Evolutionary conservation across 805 yeast species (phyloP).

Genomic region (Alloascoidea africana): DNA sequence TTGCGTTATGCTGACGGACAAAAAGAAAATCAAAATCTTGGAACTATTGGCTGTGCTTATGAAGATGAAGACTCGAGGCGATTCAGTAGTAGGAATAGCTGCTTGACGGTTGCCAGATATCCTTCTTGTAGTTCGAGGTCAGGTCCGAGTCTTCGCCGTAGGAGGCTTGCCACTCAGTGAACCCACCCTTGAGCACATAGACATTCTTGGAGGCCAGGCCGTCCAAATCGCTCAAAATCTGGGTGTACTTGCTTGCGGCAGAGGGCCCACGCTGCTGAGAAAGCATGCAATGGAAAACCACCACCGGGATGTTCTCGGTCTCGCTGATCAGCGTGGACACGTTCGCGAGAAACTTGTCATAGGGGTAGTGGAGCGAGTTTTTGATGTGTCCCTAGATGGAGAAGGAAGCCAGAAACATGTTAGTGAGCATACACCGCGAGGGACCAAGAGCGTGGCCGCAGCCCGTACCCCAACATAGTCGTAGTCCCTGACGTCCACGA

Average conservation of each 20-base stretch:
- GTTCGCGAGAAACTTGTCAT: not conserved
- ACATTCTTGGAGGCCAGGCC: not conserved
- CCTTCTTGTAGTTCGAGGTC: constrained; percentile 1
- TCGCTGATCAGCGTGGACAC: not conserved
- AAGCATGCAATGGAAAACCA: not conserved
- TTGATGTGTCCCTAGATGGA: no score
- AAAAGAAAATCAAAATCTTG: no score
- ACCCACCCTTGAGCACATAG: not conserved
- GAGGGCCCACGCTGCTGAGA: constrained; percentile 1
- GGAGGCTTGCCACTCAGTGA: not conserved
- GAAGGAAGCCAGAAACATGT: no score
- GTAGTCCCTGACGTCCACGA: constrained; percentile 1
- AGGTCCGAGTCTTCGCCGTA: not conserved
- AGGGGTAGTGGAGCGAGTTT: not conserved
- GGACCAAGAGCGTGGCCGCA: no score
- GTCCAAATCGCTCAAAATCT: not conserved
- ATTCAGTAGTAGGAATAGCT: no score
- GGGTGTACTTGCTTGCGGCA: not conserved
- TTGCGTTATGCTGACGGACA: no score
- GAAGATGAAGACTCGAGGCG: no score
- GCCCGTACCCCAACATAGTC: constrained; percentile 1
- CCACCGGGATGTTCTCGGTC: not conserved
- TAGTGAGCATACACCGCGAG: no score
- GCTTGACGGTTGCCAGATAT: no score
- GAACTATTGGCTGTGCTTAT: no score